These are phyloP conservation scores for Fraxinus americana DNA, from an alignment of 257 asterid genomes.

Conservation along the genomic window DNA sequence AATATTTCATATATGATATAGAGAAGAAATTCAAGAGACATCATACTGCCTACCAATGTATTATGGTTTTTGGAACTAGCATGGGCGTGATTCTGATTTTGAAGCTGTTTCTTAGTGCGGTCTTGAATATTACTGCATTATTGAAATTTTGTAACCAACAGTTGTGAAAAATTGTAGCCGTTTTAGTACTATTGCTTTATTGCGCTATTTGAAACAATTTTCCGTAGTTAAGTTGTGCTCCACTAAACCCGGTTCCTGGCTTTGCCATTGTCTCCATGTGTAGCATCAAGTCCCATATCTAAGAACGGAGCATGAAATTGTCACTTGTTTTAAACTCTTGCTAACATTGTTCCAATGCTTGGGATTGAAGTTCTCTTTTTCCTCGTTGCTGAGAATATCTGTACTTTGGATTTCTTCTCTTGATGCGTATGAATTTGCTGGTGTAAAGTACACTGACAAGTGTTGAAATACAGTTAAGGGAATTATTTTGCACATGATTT, in stretches of 20 bases:
- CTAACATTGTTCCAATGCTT: background rate
- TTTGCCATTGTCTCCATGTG: background rate
- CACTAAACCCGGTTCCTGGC: background rate
- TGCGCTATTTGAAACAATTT: background rate
- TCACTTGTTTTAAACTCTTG: background rate
- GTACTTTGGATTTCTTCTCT: background rate
- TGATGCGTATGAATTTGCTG: background rate
- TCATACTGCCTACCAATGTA: too few relatives aligned
- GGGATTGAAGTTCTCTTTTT: background rate
- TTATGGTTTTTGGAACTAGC: too few relatives aligned
- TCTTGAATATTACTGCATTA: too few relatives aligned
- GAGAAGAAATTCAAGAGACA: too few relatives aligned
- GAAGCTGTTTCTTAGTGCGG: too few relatives aligned
- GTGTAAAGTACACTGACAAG: too few relatives aligned
- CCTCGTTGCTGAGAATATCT: background rate
- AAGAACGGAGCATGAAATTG: background rate
- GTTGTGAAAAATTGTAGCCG: too few relatives aligned
- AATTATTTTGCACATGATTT: background rate
- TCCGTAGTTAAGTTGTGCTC: background rate
- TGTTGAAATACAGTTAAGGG: background rate
- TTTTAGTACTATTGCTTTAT: background rate
- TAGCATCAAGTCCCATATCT: background rate
- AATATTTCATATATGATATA: too few relatives aligned
- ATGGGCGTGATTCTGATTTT: too few relatives aligned
- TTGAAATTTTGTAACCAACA: too few relatives aligned